Evolutionary conservation across 306 rosid species (phyloP), one percentile per base, ranked within the genome.

Genomic region (Lotus japonicus): DNA sequence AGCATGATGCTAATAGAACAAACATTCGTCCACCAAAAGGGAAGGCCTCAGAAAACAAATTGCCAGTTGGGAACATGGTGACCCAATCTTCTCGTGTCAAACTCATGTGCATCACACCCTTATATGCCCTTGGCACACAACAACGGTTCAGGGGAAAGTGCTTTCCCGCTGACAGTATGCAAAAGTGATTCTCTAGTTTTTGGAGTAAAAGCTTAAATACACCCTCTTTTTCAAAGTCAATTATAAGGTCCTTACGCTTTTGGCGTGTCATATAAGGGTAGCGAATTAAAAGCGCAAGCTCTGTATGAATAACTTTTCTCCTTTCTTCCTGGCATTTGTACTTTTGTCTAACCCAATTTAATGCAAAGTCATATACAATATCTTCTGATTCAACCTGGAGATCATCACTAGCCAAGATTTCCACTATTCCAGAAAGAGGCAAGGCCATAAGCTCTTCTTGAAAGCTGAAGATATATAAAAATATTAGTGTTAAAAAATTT

Each of bases 1-100:
- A 90, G 82, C 99, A 94, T 73, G 90, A 97, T 0, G 99, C 97
- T 11, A 97, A 94, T 3, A 94, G 89, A 71, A 94, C 90, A 79
- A 94, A 94, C 26, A 97, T 97, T 74, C 90, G 99, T 9, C 99
- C 99, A 3, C 99, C 99, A 82, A 94, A 78, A 79, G 90, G 97
- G 78, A 94, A 94, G 38, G 99, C 99, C 80, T 94, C 97, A 19
- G 99, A 94, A 84, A 90, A 94, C 16, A 94, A 92, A 48, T 97
- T 84, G 36, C 99, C 96, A 0, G 97, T 88, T n/a, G 99, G 97
- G 60, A 68, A 84, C 71, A 94, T 50, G 73, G 72, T 88, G 26
- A 70, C 51, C 39, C 97, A 94, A 75, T 94, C 99, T 62, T 90
- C 99, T 11, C 95, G 86, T 80, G 87, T 94, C 44, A 94, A 83